These are phyloP conservation scores for Apostasia shenzhenica DNA, from an alignment of 106 monocot species.

Conservation along the genomic window DNA sequence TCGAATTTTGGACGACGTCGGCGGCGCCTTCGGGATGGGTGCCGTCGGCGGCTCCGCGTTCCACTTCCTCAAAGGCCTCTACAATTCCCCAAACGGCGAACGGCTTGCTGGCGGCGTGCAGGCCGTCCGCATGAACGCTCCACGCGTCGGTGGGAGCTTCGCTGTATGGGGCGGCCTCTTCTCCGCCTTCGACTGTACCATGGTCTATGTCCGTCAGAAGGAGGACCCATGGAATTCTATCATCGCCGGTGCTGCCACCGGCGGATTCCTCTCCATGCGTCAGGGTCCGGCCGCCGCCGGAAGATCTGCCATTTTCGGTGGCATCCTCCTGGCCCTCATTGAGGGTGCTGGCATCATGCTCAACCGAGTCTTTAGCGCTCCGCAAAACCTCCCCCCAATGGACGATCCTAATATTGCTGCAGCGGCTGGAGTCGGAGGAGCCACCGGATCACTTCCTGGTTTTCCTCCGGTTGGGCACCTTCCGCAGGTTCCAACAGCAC, in stretches of 20 bases:
- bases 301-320: conserved; percentile 14
- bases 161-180: conserved; percentile 98
- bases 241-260: conserved; percentile 79
- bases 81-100: conserved; percentile 82
- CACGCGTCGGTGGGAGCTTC: conserved; percentile 83
- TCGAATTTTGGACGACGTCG: conserved; percentile 75
- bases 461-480: neutral
- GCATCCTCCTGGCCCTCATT: conserved; percentile 13
- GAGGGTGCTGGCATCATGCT: conserved; percentile 18
- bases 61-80: conserved; percentile 80
- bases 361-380: conserved; percentile 8
- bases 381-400: conserved; percentile 17
- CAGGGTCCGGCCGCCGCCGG: conserved; percentile 51
- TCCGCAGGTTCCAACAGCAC: neutral
- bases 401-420: conserved; percentile 17
- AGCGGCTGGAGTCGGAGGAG: conserved; percentile 9
- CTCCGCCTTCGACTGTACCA: conserved; percentile 81
- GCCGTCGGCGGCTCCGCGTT: conserved; percentile 84
- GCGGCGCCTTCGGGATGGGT: conserved; percentile 90
- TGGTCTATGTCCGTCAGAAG: conserved; percentile 89
- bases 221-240: conserved; percentile 96
- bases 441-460: neutral
- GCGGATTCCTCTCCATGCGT: conserved; percentile 68
- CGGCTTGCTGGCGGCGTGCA: conserved; percentile 54
- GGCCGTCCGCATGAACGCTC: conserved; percentile 79